These are phyloP conservation scores for Cryptosporidium parvum DNA, from an alignment of 169 alveolate genomes.

Conservation along the genomic window DNA sequence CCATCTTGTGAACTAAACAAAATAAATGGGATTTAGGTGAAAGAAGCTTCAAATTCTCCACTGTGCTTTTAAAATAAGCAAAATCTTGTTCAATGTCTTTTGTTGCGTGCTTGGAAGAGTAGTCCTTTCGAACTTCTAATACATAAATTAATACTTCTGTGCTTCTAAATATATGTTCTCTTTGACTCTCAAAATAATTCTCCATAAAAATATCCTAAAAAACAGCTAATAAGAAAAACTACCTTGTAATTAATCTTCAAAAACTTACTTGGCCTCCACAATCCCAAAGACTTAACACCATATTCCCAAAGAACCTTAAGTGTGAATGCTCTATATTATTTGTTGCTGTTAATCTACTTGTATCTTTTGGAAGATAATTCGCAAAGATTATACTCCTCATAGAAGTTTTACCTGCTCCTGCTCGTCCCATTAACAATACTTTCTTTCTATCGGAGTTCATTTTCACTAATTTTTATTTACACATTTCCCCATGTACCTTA, in stretches of 20 bases:
- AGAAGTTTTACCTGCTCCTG: conserved; percentile 94
- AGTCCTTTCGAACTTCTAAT: conserved; percentile 81
- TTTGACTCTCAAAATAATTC: conserved; percentile 92
- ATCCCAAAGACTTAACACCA: conserved; percentile 92
- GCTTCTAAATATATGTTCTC: conserved; percentile 89
- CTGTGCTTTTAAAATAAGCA: conserved; percentile 84
- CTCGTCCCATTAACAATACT: conserved; percentile 93
- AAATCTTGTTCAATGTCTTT: conserved; percentile 86
- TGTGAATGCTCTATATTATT: conserved; percentile 85
- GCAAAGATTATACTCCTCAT: conserved; percentile 96
- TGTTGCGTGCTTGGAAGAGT: conserved; percentile 52
- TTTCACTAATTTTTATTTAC: conserved; percentile 15
- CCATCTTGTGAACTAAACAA: conserved; percentile 93
- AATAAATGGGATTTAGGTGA: conserved; percentile 91
- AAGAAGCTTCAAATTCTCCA: conserved; percentile 86
- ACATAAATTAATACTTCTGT: conserved; percentile 93
- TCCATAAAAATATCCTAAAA: conserved; percentile 91
- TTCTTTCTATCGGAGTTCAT: conserved; percentile 79
- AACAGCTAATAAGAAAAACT: neutral
- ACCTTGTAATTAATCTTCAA: neutral
- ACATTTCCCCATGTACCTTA: conserved; percentile 8
- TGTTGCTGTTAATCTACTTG: conserved; percentile 88
- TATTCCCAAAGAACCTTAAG: conserved; percentile 92
- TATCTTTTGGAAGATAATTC: conserved; percentile 91
- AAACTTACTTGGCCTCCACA: conserved; percentile 92